Base-by-base conservation (phyloP, 352 stramenopile species). In the Ophiocytium majus region DNA sequence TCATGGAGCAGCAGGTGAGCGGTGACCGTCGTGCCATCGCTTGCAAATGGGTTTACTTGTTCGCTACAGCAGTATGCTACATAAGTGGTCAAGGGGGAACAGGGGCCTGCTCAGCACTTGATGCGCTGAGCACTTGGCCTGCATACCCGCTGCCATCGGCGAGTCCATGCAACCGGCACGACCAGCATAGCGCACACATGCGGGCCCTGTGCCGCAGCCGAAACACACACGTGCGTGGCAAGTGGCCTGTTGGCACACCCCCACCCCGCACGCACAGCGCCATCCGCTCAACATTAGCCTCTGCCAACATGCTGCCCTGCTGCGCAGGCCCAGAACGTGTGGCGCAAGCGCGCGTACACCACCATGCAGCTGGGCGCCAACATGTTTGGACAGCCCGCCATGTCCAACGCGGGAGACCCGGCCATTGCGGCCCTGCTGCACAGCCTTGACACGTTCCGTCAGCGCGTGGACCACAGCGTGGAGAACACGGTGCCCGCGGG, bases 1-100 rank as follows among this genome's bases (percentile, higher is more conserved):
- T 99, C 17, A 99, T 95, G 74, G 96, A 99, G 85, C 93, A 99
- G 83, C 93, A 88, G 82, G 90, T 95, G 50, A 83, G 57, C 28
- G n/a, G n/a, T n/a, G n/a, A 71, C 96, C 57, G 23, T 71, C 57
- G 28, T 71, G 57, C 57, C 23, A 23, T 23, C 57, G 28, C 28
- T 71, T 71, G 28, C 28, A 23, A 71, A 71, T 71, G 57, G 19
- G 28, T 28, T 57, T 14, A 57, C 43, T 57, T 57, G 43, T 57
- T 14, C 43, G 43, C 14, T 14, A 57, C 43, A 57, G 14, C 14
- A 57, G 5, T 5, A 14, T 5, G 5, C 5, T 57, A 57, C 43
- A 57, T 57, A 57, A 57, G 43, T 5, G 5, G 43, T 57, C 43
- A n/a, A n/a, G n/a, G n/a, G n/a, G n/a, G n/a, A n/a, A n/a, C n/a